phyloP scores from a whole-genome alignment of 495 filamentous ascomycete species.

The Polyplosphaeria fusca region DNA sequence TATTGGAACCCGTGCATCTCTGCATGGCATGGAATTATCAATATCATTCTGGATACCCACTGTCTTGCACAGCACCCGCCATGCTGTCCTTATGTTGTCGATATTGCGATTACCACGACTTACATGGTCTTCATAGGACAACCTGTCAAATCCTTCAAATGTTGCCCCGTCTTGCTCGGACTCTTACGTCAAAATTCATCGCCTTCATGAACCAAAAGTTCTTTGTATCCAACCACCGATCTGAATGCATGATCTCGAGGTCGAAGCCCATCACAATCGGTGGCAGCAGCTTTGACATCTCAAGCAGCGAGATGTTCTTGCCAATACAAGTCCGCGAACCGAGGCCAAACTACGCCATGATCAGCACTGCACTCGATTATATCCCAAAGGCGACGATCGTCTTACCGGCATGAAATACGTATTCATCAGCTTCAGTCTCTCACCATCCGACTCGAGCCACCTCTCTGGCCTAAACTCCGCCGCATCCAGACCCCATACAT shows the following conservation, averaged over 20 bases:
- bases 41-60: too few species aligned
- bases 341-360: constrained; percentile 22
- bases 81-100: too few species aligned
- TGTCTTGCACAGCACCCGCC: too few species aligned
- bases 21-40: too few species aligned
- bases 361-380: too few species aligned
- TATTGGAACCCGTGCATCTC: too few species aligned
- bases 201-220: constrained; percentile 31
- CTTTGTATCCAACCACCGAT: background rate
- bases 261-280: constrained; percentile 26
- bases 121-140: too few species aligned
- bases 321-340: constrained; percentile 28
- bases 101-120: too few species aligned
- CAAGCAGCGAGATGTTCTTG: constrained; percentile 25
- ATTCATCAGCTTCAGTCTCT: constrained; percentile 8
- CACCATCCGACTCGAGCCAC: constrained; percentile 40
- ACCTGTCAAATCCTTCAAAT: too few species aligned
- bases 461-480: constrained; percentile 48
- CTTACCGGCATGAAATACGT: constrained; percentile 15
- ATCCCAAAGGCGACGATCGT: background rate
- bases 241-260: constrained; percentile 21
- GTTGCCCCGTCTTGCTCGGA: too few species aligned
- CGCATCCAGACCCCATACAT: constrained; percentile 48
- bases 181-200: too few species aligned
- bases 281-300: constrained; percentile 32